These are phyloP conservation scores for Pisolithus microcarpus DNA, from an alignment of 768 basidiomycete species.

Conservation along the genomic window DNA sequence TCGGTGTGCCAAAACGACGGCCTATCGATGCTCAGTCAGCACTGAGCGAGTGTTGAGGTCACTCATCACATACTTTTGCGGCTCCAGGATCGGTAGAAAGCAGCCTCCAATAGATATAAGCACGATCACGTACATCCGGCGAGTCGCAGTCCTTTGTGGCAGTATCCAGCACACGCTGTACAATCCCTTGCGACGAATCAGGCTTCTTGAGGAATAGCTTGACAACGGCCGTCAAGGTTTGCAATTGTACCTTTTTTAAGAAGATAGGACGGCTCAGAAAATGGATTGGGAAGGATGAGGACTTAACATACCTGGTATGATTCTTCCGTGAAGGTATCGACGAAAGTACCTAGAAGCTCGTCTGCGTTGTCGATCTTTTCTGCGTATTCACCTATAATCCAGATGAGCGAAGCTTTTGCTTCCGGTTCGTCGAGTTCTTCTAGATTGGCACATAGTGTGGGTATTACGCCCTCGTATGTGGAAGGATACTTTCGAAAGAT, in stretches of 20 bases:
- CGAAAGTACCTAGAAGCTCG: constrained; percentile 83
- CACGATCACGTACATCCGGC: constrained; percentile 92
- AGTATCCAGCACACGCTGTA: constrained; percentile 85
- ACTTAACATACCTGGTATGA: constrained; percentile 62
- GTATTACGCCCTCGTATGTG: constrained; percentile 95
- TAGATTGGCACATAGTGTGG: constrained; percentile 87
- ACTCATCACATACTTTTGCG: constrained; percentile 61
- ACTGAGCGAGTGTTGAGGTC: background rate
- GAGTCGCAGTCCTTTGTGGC: constrained; percentile 98
- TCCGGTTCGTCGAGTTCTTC: constrained; percentile 98
- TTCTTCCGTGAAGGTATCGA: constrained; percentile 91
- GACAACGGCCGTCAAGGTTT: constrained; percentile 90
- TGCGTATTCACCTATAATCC: constrained; percentile 99
- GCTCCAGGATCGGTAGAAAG: constrained; percentile 92
- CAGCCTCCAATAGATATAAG: constrained; percentile 97
- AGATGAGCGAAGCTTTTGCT: constrained; percentile 95
- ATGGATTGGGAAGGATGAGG: no score
- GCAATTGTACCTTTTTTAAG: constrained; percentile 52
- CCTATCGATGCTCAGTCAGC: constrained; percentile 29
- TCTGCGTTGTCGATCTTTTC: constrained; percentile 97
- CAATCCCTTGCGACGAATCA: constrained; percentile 84
- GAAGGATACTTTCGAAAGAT: constrained; percentile 97
- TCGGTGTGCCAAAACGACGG: constrained; percentile 83
- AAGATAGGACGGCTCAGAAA: background rate
- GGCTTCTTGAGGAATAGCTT: constrained; percentile 96